Base-by-base conservation (phyloP, 2,329 filamentous ascomycete species). In the Penicillium oxalicum region DNA sequence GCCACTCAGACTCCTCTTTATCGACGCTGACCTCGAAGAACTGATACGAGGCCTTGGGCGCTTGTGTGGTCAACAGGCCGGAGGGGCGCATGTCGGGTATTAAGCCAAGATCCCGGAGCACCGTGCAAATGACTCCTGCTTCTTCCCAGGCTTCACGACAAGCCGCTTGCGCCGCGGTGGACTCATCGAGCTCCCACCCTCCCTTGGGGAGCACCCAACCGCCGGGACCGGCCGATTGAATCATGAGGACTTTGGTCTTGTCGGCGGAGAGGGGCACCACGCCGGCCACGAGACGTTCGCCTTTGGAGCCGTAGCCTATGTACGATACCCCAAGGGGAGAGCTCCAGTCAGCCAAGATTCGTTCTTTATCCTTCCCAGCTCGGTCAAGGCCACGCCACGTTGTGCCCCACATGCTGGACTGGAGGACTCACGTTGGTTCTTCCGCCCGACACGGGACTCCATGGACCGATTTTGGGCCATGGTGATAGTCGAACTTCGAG, bases 131-230 rank as follows among this genome's bases (percentile, higher is more conserved):
- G 63, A 97, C 94, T 62, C 93, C 93, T 37, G 91, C 93, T 74
- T 97, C 93, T 74, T 97, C 93, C 93, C 93, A 97, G 52, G 93
- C 93, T 71, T 98, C 93, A 59, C 93, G 78, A 77, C 77, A 86
- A 72, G 82, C 82, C 48, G 93, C 93, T 49, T 93, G 88, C 67
- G 91, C 81, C 53, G 86, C 82, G 55, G 88, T 93, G 53, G 84
- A 81, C 73, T 98, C 93, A 70, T 98, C 93, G 32, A 83, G 86
- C 71, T 98, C 93, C 91, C 93, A 98, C 52, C 93, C 93, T 65
- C 93, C 93, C 70, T 98, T 98, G 52, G 93, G 93, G 50, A 98
- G 78, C 38, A 98, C 93, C 93, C 93, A 98, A 62, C 88, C 88
- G 69, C 88, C 88, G 62, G 90, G 85, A 56, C 88, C 82, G 45